Evolutionary conservation across 495 filamentous ascomycete species (phyloP).

Genomic region (Neurospora sp.): DNA sequence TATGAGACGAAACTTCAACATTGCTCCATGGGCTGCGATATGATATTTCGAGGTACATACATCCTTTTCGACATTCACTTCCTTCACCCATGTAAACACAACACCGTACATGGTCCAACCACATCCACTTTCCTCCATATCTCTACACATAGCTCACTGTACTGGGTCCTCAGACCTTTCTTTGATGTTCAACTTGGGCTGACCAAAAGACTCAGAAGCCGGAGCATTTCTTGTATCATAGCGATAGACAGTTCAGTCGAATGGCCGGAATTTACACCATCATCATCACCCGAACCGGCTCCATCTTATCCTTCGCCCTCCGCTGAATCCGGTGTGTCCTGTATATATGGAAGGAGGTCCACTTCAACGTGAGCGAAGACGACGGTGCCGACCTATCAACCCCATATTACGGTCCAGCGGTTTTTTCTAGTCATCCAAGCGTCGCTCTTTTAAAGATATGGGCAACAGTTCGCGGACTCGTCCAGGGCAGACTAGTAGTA

Average conservation of each 20-base stretch:
- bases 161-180: background rate
- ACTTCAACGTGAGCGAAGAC: conserved; percentile 13
- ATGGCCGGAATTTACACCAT: background rate
- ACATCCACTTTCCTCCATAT: background rate
- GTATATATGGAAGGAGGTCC: conserved; percentile 12
- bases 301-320: background rate
- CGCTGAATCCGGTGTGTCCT: background rate
- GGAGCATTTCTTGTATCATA: background rate
- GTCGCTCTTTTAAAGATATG: conserved; percentile 13
- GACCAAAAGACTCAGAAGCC: background rate
- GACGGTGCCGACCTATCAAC: conserved; percentile 1
- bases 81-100: background rate
- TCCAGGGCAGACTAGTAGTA: conserved; percentile 7
- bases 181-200: background rate
- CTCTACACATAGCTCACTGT: background rate
- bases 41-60: background rate
- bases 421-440: background rate
- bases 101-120: background rate
- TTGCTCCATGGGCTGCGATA: background rate
- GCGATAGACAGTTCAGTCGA: background rate
- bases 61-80: background rate
- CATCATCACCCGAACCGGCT: background rate
- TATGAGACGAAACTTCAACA: background rate
- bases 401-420: background rate
- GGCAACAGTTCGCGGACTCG: conserved; percentile 15